Percentiles rank a stretch among this genome's conserved stretches.
These are phyloP conservation scores for Sugiyamaella floridensis DNA, from an alignment of 805 yeast species.

Conservation along the genomic window DNA sequence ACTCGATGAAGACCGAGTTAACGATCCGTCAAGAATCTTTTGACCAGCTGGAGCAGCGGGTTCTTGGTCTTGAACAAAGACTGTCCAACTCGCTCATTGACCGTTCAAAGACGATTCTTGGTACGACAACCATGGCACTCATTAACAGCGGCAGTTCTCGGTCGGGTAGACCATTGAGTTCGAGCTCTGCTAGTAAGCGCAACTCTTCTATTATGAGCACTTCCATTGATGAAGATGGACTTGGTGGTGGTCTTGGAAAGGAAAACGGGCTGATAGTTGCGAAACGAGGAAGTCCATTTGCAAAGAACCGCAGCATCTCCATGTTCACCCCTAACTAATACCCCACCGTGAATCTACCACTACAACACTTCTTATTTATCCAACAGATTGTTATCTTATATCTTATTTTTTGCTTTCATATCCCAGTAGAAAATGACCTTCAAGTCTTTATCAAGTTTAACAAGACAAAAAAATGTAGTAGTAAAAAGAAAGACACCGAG, in stretches of 20 bases:
- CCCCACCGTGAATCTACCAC: too few species aligned
- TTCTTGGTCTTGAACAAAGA: constrained; percentile 20
- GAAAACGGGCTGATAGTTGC: constrained; percentile 12
- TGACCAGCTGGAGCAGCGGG: constrained; percentile 25
- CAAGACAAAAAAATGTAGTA: too few species aligned
- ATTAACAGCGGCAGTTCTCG: constrained; percentile 13
- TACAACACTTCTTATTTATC: too few species aligned
- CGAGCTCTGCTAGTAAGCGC: constrained; percentile 9
- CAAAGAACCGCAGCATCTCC: constrained; percentile 5
- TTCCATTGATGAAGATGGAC: constrained; percentile 6
- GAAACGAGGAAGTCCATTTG: constrained; percentile 13
- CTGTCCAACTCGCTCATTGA: constrained; percentile 26
- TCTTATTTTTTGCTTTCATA: too few species aligned
- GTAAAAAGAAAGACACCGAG: too few species aligned
- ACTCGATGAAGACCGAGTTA: constrained; percentile 24
- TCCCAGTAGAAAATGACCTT: too few species aligned
- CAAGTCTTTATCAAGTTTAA: too few species aligned
- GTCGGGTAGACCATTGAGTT: neutral
- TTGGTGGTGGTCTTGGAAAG: constrained; percentile 3
- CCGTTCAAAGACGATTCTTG: constrained; percentile 27
- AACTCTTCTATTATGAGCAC: constrained; percentile 13
- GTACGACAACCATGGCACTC: constrained; percentile 23
- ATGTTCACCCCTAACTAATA: neutral
- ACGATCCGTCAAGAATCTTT: constrained; percentile 25
- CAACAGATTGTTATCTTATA: too few species aligned